A percentile compares a stretch with the other conserved stretches of the same genome.
Conservation (phyloP, 106 monocot species). For the Dioscorea dumetorum region DNA sequence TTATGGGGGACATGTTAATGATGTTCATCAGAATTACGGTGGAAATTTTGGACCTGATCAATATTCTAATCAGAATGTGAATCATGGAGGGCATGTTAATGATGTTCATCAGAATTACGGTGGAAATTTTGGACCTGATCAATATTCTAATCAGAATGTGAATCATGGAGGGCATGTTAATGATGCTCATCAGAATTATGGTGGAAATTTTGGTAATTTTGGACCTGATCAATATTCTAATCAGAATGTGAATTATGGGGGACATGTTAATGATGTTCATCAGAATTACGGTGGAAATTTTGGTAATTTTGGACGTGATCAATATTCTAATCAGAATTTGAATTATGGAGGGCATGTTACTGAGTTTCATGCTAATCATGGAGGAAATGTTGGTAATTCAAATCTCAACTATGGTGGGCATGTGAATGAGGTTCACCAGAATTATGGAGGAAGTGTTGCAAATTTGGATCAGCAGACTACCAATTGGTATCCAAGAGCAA, state of each 20-base stretch:
- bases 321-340: neutral
- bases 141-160: neutral
- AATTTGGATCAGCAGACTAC: neutral
- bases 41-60: neutral
- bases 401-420: neutral
- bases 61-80: neutral
- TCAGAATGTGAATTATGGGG: neutral
- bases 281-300: neutral
- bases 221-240: neutral
- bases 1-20: neutral
- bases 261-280: neutral
- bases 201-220: neutral
- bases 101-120: neutral
- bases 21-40: neutral
- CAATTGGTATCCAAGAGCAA: neutral
- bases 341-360: neutral
- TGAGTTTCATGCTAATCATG: neutral
- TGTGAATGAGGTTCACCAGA: neutral
- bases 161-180: neutral
- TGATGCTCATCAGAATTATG: neutral
- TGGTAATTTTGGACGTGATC: neutral
- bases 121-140: neutral
- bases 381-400: neutral
- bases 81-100: neutral
- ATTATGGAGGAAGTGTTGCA: neutral